A percentile compares a stretch with the other conserved stretches of the same genome.
Evolutionary conservation across 1,139 yeast genomes (phyloP).

Genomic region (Schwanniomyces etchellsii): DNA sequence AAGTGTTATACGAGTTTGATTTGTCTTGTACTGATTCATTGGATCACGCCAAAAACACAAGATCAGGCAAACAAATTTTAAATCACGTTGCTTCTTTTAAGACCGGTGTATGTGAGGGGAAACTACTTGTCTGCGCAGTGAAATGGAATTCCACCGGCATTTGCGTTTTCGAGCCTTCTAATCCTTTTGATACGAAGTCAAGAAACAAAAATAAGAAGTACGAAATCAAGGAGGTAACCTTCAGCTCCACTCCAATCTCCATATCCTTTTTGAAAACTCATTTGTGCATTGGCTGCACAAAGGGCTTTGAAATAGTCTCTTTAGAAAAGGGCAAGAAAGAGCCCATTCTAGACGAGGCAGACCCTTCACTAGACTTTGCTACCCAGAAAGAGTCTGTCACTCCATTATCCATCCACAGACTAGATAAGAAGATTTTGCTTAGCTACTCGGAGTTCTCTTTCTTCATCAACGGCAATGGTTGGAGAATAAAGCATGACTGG

Average conservation of each 20-base stretch:
- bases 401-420: slow-evolving; percentile 87
- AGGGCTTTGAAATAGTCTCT: slow-evolving; percentile 91
- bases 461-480: slow-evolving; percentile 89
- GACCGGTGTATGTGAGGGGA: slow-evolving; percentile 88
- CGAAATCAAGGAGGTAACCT: slow-evolving; percentile 70
- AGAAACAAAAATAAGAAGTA: slow-evolving; percentile 60
- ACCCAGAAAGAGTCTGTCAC: slow-evolving; percentile 72
- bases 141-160: slow-evolving; percentile 72
- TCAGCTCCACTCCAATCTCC: slow-evolving; percentile 86
- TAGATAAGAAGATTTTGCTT: slow-evolving; percentile 81
- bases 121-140: slow-evolving; percentile 85
- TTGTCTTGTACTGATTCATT: slow-evolving; percentile 62
- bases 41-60: slow-evolving; percentile 63
- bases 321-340: slow-evolving; percentile 74
- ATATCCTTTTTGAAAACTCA: slow-evolving; percentile 85
- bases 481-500: slow-evolving; percentile 95
- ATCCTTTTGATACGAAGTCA: slow-evolving; percentile 53
- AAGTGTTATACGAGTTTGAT: slow-evolving; percentile 78
- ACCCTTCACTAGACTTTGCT: slow-evolving; percentile 94
- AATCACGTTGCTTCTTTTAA: slow-evolving; percentile 85
- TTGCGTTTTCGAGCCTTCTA: slow-evolving; percentile 76
- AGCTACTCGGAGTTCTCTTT: slow-evolving; percentile 92
- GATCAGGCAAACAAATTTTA: slow-evolving; percentile 73
- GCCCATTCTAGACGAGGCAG: slow-evolving; percentile 87
- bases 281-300: slow-evolving; percentile 91